Conservation (phyloP, 768 basidiomycete genomes). For the Dioszegia hungarica region DNA sequence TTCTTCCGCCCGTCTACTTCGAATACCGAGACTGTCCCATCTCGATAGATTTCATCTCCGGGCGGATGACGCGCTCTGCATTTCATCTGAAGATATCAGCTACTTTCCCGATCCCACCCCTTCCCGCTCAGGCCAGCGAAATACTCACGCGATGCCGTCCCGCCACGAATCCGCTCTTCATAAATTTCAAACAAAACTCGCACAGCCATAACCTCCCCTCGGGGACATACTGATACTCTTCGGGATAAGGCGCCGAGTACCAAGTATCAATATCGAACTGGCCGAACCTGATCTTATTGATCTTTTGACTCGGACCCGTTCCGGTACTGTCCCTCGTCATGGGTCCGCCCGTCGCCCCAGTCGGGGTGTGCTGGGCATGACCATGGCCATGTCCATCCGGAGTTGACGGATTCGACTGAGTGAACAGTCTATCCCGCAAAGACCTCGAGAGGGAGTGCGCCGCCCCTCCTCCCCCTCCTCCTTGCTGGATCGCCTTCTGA, state of each 20-base stretch:
- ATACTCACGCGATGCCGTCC: conserved; percentile 78
- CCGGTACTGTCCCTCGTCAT: no score
- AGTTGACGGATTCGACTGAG: conserved; percentile 10
- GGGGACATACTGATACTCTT: conserved; percentile 87
- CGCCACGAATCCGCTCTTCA: conserved; percentile 86
- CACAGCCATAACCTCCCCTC: conserved; percentile 94
- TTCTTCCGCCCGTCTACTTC: conserved; percentile 98
- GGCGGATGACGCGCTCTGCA: conserved; percentile 93
- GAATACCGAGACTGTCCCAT: conserved; percentile 80
- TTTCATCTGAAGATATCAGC: conserved; percentile 63
- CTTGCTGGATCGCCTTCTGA: no score
- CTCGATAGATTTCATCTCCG: conserved; percentile 96
- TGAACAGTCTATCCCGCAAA: conserved; percentile 37
- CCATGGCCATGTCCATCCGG: not conserved
- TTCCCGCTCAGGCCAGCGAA: no score
- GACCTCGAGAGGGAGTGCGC: conserved; percentile 14
- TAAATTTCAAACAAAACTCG: conserved; percentile 96
- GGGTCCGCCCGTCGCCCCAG: no score
- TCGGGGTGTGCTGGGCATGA: not conserved
- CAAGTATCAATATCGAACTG: conserved; percentile 91
- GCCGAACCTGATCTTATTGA: conserved; percentile 84
- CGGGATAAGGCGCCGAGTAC: conserved; percentile 98
- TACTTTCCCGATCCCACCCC: no score
- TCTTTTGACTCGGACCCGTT: conserved; percentile 49
- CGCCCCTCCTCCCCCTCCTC: no score